Conservation (phyloP, 2,329 filamentous ascomycete genomes). For the Diaporthe citrichinensis region DNA sequence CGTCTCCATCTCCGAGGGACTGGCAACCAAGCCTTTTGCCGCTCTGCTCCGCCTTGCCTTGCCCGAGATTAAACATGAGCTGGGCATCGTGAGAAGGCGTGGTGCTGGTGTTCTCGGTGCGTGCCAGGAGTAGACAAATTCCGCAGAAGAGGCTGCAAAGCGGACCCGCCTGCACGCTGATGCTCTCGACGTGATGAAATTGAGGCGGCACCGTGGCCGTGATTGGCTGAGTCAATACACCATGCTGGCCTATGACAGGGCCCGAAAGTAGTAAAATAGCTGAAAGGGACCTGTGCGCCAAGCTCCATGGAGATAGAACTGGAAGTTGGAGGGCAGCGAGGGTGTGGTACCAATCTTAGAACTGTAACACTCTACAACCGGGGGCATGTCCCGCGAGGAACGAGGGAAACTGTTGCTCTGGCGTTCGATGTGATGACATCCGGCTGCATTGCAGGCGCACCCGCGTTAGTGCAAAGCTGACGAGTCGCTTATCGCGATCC, state of each 20-base stretch:
- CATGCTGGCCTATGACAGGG: constrained; percentile 31
- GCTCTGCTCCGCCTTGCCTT: not conserved
- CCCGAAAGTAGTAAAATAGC: constrained; percentile 16
- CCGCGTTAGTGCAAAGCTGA: constrained; percentile 38
- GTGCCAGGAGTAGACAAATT: not conserved
- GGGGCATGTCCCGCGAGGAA: constrained; percentile 33
- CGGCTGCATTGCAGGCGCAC: constrained; percentile 41
- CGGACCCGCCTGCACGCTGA: constrained; percentile 2
- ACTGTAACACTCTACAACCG: constrained; percentile 29
- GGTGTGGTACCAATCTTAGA: constrained; percentile 36
- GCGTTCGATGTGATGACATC: constrained; percentile 38
- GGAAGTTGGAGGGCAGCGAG: constrained; percentile 30
- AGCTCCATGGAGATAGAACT: constrained; percentile 30
- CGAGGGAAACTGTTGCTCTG: constrained; percentile 30
- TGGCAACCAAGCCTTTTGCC: constrained; percentile 8
- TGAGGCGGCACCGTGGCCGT: not conserved
- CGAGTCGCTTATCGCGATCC: constrained; percentile 42
- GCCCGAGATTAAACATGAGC: constrained; percentile 17
- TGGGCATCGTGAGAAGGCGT: not conserved
- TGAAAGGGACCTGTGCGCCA: constrained; percentile 24
- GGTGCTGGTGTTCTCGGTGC: not conserved
- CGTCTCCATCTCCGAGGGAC: constrained; percentile 12
- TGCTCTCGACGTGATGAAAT: constrained; percentile 28
- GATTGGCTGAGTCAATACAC: constrained; percentile 33
- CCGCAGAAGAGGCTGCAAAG: not conserved